Conservation (phyloP, 1,139 yeast species). For the Yamadazyma spencermartinsiae region DNA sequence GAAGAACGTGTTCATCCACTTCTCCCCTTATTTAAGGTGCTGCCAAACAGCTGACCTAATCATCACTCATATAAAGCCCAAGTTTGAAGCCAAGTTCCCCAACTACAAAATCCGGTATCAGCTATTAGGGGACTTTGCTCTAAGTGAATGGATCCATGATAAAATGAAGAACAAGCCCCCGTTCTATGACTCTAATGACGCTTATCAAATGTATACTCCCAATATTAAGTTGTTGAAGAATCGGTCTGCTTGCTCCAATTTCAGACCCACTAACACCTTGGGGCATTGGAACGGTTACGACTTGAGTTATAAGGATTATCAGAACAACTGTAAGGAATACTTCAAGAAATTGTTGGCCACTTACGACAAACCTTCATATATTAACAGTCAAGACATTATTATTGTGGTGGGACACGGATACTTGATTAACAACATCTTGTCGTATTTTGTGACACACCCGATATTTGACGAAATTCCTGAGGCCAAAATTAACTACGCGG, state of each 20-base stretch:
- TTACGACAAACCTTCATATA: conserved; percentile 40
- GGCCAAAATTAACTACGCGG: conserved; percentile 39
- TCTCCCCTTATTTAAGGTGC: conserved; percentile 47
- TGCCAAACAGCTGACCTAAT: conserved; percentile 47
- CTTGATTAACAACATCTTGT: conserved; percentile 40
- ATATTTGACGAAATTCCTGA: conserved; percentile 50
- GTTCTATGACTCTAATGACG: conserved; percentile 45
- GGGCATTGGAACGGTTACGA: conserved; percentile 51
- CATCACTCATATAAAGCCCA: conserved; percentile 30
- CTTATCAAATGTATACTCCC: conserved; percentile 50
- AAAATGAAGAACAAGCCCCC: conserved; percentile 48
- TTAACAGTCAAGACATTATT: conserved; percentile 37
- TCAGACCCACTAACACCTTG: conserved; percentile 46
- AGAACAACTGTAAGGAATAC: conserved; percentile 41
- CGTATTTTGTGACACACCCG: conserved; percentile 47
- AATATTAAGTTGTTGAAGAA: conserved; percentile 40
- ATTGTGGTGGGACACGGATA: conserved; percentile 48
- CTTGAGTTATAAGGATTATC: conserved; percentile 43
- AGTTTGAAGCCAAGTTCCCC: conserved; percentile 27
- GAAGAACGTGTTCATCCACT: conserved; percentile 44
- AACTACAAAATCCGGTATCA: conserved; percentile 40
- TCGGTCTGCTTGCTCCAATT: conserved; percentile 39
- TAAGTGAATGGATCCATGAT: conserved; percentile 51
- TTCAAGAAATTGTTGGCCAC: conserved; percentile 47
- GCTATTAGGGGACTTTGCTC: conserved; percentile 47